Percentiles rank a stretch among this genome's conserved stretches.
These are phyloP conservation scores for Metarhizium robertsii DNA, from an alignment of 2,329 filamentous ascomycete species.

Conservation along the genomic window DNA sequence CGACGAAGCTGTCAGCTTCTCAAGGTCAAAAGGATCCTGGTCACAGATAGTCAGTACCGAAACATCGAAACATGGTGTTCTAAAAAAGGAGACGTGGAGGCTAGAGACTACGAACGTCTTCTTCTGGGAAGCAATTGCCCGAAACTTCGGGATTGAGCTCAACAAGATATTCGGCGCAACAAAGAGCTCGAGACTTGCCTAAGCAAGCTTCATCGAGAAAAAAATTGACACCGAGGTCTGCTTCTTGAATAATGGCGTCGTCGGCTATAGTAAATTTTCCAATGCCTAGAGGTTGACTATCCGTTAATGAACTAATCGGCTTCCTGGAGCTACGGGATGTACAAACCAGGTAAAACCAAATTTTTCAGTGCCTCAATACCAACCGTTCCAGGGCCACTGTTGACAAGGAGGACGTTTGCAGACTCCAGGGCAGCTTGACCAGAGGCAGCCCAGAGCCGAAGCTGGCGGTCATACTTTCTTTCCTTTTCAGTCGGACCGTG, in stretches of 20 bases:
- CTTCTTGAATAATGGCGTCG: slow-evolving; percentile 62
- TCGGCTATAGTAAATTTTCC: slow-evolving; percentile 90
- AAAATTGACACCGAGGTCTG: slow-evolving; percentile 92
- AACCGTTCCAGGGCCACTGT: slow-evolving; percentile 76
- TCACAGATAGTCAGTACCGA: neutral
- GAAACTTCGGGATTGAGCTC: slow-evolving; percentile 92
- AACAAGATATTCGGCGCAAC: slow-evolving; percentile 64
- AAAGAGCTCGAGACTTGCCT: slow-evolving; percentile 69
- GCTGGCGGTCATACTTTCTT: slow-evolving; percentile 86
- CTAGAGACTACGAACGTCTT: slow-evolving; percentile 17
- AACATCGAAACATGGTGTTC: neutral
- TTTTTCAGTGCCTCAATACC: slow-evolving; percentile 94
- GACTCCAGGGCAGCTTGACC: slow-evolving; percentile 87
- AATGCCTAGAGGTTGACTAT: slow-evolving; percentile 45
- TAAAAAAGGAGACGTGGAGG: neutral
- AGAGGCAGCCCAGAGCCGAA: slow-evolving; percentile 87
- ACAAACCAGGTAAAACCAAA: slow-evolving; percentile 73
- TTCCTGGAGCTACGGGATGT: neutral
- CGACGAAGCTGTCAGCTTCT: slow-evolving; percentile 30
- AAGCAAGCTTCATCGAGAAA: slow-evolving; percentile 76
- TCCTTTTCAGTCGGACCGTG: slow-evolving; percentile 51
- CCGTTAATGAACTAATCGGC: neutral
- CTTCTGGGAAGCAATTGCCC: slow-evolving; percentile 57
- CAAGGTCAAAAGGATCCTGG: slow-evolving; percentile 24
- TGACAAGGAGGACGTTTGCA: slow-evolving; percentile 83